Evolutionary conservation across 306 rosid species (phyloP).

Genomic region (Prunus padus): DNA sequence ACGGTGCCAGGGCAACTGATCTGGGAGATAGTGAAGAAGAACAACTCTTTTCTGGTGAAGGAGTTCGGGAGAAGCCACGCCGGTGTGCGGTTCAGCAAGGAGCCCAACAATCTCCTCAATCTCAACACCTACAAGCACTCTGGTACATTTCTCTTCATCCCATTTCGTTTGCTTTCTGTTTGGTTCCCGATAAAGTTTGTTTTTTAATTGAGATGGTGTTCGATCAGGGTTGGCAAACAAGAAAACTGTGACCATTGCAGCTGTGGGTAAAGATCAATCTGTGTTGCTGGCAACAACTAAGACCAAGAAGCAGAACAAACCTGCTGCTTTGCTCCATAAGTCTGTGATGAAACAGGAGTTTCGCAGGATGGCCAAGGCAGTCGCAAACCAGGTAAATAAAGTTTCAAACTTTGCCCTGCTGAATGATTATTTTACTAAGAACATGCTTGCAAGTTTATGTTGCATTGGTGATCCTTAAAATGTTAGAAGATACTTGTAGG

Average conservation of each 20-base stretch:
- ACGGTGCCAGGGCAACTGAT: constrained; percentile 81
- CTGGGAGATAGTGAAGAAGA: constrained; percentile 96
- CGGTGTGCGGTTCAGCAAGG: constrained; percentile 78
- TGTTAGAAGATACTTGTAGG: neutral
- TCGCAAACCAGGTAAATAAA: constrained; percentile 63
- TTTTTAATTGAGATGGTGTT: neutral
- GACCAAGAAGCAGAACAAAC: constrained; percentile 90
- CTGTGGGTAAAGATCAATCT: constrained; percentile 66
- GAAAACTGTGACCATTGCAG: constrained; percentile 83
- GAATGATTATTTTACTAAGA: neutral
- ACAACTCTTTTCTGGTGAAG: constrained; percentile 82
- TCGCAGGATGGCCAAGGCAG: constrained; percentile 76
- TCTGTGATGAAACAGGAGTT: constrained; percentile 92
- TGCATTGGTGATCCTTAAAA: constrained; percentile 56
- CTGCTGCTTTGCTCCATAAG: constrained; percentile 73
- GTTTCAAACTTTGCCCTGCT: neutral
- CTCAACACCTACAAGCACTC: constrained; percentile 77
- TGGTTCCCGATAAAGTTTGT: neutral
- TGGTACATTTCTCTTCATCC: constrained; percentile 35
- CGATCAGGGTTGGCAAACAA: constrained; percentile 86
- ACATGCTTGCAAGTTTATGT: neutral
- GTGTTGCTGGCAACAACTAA: constrained; percentile 82
- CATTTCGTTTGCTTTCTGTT: neutral
- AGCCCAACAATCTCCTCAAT: constrained; percentile 79
- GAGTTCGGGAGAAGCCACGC: constrained; percentile 79